Percentiles rank a stretch among this genome's conserved stretches.
Conservation (phyloP, 805 yeast genomes). For the Wickerhamiella bombiphila region DNA sequence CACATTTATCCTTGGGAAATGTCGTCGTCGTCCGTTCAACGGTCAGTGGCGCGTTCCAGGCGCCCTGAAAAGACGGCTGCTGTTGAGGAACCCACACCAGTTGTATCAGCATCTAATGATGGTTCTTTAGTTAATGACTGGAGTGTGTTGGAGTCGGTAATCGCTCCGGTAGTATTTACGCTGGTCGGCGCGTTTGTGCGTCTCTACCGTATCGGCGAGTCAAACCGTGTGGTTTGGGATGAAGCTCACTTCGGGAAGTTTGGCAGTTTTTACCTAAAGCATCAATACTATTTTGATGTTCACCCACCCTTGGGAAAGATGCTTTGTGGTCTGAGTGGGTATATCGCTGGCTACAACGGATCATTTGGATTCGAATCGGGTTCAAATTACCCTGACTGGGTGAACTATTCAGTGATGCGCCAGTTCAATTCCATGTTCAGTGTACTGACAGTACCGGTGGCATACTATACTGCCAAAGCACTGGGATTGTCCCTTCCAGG, state of each 20-base stretch:
- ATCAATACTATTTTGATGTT: conserved; percentile 87
- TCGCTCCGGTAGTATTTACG: conserved; percentile 44
- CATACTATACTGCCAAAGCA: conserved; percentile 76
- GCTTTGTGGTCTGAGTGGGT: conserved; percentile 81
- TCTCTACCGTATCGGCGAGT: conserved; percentile 57
- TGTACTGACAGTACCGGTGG: conserved; percentile 70
- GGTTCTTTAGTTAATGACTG: conserved; percentile 18
- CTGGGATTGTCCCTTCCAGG: conserved; percentile 67
- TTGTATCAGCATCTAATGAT: conserved; percentile 6
- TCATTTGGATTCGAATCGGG: conserved; percentile 82
- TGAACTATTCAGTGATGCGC: conserved; percentile 73
- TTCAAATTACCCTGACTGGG: conserved; percentile 56
- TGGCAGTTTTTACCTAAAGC: conserved; percentile 49
- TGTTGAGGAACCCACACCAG: neutral
- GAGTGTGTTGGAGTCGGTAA: conserved; percentile 24
- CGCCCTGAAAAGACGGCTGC: neutral
- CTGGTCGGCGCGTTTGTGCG: conserved; percentile 55
- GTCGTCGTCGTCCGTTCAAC: neutral
- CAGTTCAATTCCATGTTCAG: conserved; percentile 63
- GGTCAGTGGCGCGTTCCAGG: neutral
- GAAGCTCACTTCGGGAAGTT: conserved; percentile 38
- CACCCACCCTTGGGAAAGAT: conserved; percentile 98
- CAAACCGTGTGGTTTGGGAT: conserved; percentile 53
- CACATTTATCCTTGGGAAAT: neutral
- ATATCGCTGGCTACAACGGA: conserved; percentile 83